A percentile compares a stretch with the other conserved stretches of the same genome.
Evolutionary conservation across 1,139 yeast genomes (phyloP).

Genomic region (Yamadazyma kanchanaburiensis): DNA sequence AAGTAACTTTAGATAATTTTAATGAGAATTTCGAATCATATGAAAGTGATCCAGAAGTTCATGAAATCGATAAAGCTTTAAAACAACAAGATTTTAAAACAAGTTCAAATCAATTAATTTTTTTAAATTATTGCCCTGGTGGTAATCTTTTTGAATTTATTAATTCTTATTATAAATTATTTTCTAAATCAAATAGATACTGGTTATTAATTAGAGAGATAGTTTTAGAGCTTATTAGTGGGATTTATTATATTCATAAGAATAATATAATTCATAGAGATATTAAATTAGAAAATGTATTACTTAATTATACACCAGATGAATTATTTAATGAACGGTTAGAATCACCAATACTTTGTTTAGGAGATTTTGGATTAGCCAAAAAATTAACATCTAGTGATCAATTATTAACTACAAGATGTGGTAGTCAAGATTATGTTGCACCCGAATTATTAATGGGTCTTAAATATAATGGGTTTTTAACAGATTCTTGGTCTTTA

Average conservation of each 20-base stretch:
- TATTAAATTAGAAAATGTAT: constrained; percentile 77
- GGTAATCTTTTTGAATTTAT: constrained; percentile 78
- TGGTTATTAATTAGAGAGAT: constrained; percentile 55
- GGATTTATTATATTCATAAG: constrained; percentile 71
- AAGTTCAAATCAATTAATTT: constrained; percentile 41
- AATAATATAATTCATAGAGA: constrained; percentile 79
- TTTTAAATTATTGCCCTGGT: constrained; percentile 75
- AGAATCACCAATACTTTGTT: constrained; percentile 29
- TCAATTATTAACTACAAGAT: constrained; percentile 74
- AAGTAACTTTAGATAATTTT: constrained; percentile 16
- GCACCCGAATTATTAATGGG: constrained; percentile 93
- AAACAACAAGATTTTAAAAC: neutral
- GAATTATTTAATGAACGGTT: constrained; percentile 21
- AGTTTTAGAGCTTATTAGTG: constrained; percentile 64
- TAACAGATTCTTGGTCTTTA: constrained; percentile 90
- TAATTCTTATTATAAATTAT: constrained; percentile 9
- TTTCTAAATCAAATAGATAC: constrained; percentile 24
- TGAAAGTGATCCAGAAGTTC: constrained; percentile 15
- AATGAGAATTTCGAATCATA: neutral
- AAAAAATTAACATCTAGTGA: constrained; percentile 56
- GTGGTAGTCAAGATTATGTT: constrained; percentile 95
- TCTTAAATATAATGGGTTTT: constrained; percentile 81
- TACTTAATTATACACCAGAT: constrained; percentile 26
- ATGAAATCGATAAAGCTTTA: neutral
- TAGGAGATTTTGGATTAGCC: constrained; percentile 89